phyloP scores from a whole-genome alignment of 768 basidiomycete species.

The Paxillus ammoniavirescens region DNA sequence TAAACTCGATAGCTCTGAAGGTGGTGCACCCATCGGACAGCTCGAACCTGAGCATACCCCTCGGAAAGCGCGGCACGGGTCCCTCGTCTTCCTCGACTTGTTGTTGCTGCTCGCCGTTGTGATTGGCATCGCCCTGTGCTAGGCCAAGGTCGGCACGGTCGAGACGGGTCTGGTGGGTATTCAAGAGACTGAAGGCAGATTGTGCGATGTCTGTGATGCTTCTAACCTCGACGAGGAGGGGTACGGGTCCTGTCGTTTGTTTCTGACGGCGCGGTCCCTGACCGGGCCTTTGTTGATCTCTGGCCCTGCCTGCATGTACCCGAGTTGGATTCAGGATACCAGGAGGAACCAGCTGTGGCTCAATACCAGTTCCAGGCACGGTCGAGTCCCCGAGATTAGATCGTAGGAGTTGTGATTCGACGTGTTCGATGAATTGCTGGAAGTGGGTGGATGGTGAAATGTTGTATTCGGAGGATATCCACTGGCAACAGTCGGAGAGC shows the following conservation, averaged over 20 bases:
- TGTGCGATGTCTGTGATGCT: conserved; percentile 81
- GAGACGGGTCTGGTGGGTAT: conserved; percentile 61
- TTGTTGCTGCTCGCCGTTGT: conserved; percentile 45
- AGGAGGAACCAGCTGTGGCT: conserved; percentile 17
- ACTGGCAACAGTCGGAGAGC: conserved; percentile 70
- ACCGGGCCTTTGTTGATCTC: background rate
- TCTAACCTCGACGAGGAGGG: conserved; percentile 73
- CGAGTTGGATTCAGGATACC: conserved; percentile 5
- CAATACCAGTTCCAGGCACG: conserved; percentile 64
- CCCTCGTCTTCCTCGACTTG: conserved; percentile 65
- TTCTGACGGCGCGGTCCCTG: conserved; percentile 10
- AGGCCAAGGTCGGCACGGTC: conserved; percentile 52
- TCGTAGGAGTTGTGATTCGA: conserved; percentile 66
- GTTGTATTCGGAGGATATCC: conserved; percentile 50
- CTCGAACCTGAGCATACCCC: conserved; percentile 74
- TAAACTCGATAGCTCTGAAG: conserved; percentile 79
- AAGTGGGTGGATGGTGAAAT: conserved; percentile 49
- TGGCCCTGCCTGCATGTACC: conserved; percentile 1
- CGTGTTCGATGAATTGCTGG: conserved; percentile 48
- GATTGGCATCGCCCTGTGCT: conserved; percentile 29
- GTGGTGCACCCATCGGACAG: conserved; percentile 74
- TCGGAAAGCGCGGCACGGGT: conserved; percentile 77
- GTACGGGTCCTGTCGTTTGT: conserved; percentile 34
- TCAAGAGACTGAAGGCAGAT: conserved; percentile 80
- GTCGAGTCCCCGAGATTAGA: conserved; percentile 76